These are phyloP conservation scores for Mycena latifolia DNA, from an alignment of 768 basidiomycete genomes.

Conservation along the genomic window DNA sequence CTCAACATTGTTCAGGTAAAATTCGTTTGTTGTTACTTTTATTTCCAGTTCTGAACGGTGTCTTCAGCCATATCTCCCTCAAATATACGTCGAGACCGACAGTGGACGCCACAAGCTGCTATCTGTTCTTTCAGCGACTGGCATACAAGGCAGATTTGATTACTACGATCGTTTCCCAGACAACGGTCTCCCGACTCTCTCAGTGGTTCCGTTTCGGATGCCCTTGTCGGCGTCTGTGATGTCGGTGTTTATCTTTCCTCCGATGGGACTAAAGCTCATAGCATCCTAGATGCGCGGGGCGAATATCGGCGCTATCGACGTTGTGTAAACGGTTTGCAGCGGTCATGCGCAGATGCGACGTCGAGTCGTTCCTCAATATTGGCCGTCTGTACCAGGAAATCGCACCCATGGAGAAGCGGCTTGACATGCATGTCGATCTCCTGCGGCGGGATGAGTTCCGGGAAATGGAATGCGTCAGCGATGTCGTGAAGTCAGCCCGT, in stretches of 20 bases:
- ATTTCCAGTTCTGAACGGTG: slow-evolving; percentile 10
- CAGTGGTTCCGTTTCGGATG: slow-evolving; percentile 84
- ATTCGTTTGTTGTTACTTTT: slow-evolving; percentile 10
- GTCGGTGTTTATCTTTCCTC: slow-evolving; percentile 52
- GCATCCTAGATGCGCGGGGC: slow-evolving; percentile 81
- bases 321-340: slow-evolving; percentile 93
- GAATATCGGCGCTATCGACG: slow-evolving; percentile 82
- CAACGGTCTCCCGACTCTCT: slow-evolving; percentile 90
- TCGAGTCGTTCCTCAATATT: slow-evolving; percentile 87
- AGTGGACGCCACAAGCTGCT: slow-evolving; percentile 89
- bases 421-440: slow-evolving; percentile 92
- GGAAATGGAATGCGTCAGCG: slow-evolving; percentile 93
- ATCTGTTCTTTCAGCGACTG: slow-evolving; percentile 93
- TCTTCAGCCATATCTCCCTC: slow-evolving; percentile 88
- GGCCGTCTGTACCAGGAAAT: slow-evolving; percentile 90
- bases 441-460: slow-evolving; percentile 91
- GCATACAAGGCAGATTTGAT: slow-evolving; percentile 90
- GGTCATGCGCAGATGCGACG: slow-evolving; percentile 82
- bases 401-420: slow-evolving; percentile 87
- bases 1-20: slow-evolving; percentile 85
- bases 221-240: slow-evolving; percentile 95
- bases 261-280: not conserved
- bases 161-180: slow-evolving; percentile 83
- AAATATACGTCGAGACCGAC: slow-evolving; percentile 92
- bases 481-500: slow-evolving; percentile 78